A percentile compares a stretch with the other conserved stretches of the same genome.
phyloP scores from a whole-genome alignment of 2,329 filamentous ascomycete species.

The Talaromyces pinophilus region DNA sequence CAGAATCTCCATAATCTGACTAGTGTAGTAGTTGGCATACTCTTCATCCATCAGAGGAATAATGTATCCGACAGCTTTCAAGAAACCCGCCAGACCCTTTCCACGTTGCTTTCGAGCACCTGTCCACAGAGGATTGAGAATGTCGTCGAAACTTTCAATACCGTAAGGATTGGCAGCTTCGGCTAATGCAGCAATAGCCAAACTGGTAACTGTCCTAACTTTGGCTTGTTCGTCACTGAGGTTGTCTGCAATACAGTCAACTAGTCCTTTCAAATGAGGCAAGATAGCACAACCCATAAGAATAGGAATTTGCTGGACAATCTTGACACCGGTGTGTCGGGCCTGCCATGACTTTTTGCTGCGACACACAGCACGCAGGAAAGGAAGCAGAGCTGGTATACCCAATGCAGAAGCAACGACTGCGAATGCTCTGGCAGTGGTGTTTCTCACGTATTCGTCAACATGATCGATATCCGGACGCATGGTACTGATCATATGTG shows the following conservation, averaged over 20 bases:
- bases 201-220: constrained; percentile 90
- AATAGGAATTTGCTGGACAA: constrained; percentile 97
- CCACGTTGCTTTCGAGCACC: constrained; percentile 94
- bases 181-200: constrained; percentile 91
- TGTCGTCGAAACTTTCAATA: constrained; percentile 98
- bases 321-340: constrained; percentile 96
- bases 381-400: constrained; percentile 91
- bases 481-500: constrained; percentile 99
- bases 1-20: constrained; percentile 97
- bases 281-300: constrained; percentile 97
- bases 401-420: constrained; percentile 95
- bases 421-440: constrained; percentile 92
- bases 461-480: constrained; percentile 97
- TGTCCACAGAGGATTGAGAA: constrained; percentile 95
- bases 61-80: constrained; percentile 97
- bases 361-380: constrained; percentile 90
- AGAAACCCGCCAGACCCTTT: constrained; percentile 90
- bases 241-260: constrained; percentile 94
- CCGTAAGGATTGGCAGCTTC: constrained; percentile 97
- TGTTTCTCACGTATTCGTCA: constrained; percentile 97
- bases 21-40: constrained; percentile 98
- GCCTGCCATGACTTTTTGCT: constrained; percentile 99
- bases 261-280: constrained; percentile 90
- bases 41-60: constrained; percentile 99
- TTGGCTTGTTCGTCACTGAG: constrained; percentile 98